Conservation (phyloP, 345 rosid genomes). For the Mercurialis annua region DNA sequence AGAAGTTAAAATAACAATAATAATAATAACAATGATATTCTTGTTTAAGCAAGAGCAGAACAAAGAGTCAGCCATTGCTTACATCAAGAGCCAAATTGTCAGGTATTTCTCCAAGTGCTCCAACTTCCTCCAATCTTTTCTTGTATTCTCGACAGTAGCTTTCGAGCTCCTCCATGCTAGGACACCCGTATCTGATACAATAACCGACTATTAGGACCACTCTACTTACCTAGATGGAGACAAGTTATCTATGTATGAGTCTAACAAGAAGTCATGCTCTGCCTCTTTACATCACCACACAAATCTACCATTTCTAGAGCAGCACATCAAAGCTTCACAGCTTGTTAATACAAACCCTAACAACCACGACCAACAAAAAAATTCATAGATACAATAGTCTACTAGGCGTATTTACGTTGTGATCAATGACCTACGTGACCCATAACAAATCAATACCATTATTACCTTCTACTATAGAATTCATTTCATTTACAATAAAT, state of each 20-base stretch:
- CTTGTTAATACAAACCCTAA: background rate
- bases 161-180: slow-evolving; percentile 75
- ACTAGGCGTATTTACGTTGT: background rate
- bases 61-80: slow-evolving; percentile 16
- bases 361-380: background rate
- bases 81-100: slow-evolving; percentile 87
- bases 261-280: background rate
- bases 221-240: background rate
- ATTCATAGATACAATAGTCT: background rate
- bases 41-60: background rate
- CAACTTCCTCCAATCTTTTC: slow-evolving; percentile 75
- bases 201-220: background rate
- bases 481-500: background rate
- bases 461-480: too few relatives aligned
- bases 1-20: background rate
- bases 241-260: background rate
- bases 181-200: slow-evolving; percentile 73
- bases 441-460: background rate
- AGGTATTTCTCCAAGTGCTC: slow-evolving; percentile 56
- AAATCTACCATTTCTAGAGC: background rate
- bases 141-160: slow-evolving; percentile 62
- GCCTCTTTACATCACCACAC: background rate
- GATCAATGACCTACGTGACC: background rate
- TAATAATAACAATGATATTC: background rate
- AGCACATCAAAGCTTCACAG: background rate